Conservation (phyloP, 495 filamentous ascomycete genomes). For the Penicillium fimorum region DNA sequence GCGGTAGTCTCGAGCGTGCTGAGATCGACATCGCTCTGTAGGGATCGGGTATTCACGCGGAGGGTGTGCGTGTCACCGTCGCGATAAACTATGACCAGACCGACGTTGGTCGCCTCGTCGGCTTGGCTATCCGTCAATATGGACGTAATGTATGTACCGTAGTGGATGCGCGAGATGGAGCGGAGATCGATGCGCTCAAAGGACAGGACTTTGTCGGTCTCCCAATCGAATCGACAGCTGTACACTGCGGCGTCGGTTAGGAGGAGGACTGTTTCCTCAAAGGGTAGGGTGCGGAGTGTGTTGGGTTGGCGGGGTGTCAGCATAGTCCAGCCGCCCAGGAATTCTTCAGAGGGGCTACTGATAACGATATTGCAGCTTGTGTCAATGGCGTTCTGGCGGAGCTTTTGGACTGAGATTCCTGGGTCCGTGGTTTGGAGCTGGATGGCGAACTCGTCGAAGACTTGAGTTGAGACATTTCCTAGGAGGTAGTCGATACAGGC, state of each 20-base stretch:
- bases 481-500: constrained; percentile 92
- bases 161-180: constrained; percentile 64
- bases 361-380: constrained; percentile 79
- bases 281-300: constrained; percentile 61
- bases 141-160: constrained; percentile 86
- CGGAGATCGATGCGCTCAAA: constrained; percentile 84
- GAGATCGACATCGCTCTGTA: constrained; percentile 55
- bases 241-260: constrained; percentile 85
- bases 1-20: constrained; percentile 31
- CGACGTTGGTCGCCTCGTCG: constrained; percentile 77
- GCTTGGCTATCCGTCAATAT: constrained; percentile 70
- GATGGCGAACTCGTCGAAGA: constrained; percentile 89
- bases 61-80: constrained; percentile 63
- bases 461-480: constrained; percentile 75
- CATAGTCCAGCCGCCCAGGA: constrained; percentile 82
- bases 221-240: constrained; percentile 87
- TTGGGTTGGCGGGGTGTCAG: constrained; percentile 65
- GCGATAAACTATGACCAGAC: constrained; percentile 74
- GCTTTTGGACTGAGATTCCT: constrained; percentile 74
- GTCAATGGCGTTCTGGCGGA: constrained; percentile 87
- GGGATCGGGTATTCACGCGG: constrained; percentile 78
- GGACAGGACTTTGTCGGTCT: constrained; percentile 82
- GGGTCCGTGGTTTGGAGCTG: constrained; percentile 87
- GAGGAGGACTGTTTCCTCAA: constrained; percentile 82
- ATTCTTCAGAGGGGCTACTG: constrained; percentile 75